phyloP scores from a whole-genome alignment of 1,139 yeast species.

The Wickerhamiella pararugosa region DNA sequence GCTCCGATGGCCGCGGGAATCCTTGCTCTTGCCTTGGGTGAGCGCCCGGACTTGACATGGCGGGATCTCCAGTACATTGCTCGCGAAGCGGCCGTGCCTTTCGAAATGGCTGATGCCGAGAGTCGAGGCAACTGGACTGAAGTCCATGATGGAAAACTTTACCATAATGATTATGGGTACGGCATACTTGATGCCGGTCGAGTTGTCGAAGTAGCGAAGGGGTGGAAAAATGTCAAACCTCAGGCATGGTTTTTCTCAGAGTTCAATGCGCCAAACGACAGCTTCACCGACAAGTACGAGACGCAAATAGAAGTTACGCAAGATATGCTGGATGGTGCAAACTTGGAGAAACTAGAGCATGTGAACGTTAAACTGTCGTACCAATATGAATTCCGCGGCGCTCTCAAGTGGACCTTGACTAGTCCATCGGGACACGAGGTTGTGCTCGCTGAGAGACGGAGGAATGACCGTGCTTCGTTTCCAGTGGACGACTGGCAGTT shows the following conservation, averaged over 20 bases:
- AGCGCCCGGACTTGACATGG: constrained; percentile 85
- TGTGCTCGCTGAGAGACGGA: constrained; percentile 59
- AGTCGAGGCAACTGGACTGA: constrained; percentile 53
- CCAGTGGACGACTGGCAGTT: constrained; percentile 83
- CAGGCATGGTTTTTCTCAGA: constrained; percentile 69
- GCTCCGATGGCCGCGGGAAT: constrained; percentile 97
- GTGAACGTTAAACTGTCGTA: constrained; percentile 69
- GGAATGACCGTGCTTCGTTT: constrained; percentile 35
- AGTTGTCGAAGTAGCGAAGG: constrained; percentile 57
- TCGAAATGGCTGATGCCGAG: constrained; percentile 37
- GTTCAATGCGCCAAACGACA: constrained; percentile 24
- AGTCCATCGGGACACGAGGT: constrained; percentile 71
- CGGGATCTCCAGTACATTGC: constrained; percentile 84
- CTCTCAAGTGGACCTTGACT: constrained; percentile 43
- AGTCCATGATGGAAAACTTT: constrained; percentile 41
- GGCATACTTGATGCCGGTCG: constrained; percentile 79
- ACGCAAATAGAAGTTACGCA: constrained; percentile 35
- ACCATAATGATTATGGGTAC: constrained; percentile 81
- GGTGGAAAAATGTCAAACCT: constrained; percentile 79
- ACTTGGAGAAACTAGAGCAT: constrained; percentile 68
- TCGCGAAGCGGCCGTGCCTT: constrained; percentile 46
- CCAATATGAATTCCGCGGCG: constrained; percentile 52
- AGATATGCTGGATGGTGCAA: constrained; percentile 38
- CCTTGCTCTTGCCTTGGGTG: constrained; percentile 64
- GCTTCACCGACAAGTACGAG: constrained; percentile 15